Base-by-base conservation (phyloP, 2,329 filamentous ascomycete species). In the Penicillium fuscoglaucum region DNA sequence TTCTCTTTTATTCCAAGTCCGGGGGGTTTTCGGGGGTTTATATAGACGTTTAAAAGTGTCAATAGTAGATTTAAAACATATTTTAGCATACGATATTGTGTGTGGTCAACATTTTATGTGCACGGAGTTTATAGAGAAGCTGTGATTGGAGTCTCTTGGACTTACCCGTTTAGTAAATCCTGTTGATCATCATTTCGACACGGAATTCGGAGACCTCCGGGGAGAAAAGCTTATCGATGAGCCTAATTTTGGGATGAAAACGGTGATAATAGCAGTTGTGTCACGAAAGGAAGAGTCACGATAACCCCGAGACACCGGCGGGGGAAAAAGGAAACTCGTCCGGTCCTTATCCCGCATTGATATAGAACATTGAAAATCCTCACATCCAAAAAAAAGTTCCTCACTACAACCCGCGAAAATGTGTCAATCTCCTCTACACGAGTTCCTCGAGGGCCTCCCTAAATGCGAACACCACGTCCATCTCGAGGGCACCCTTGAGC, bases 401-500 rank as follows among this genome's bases (percentile, higher is more conserved):
- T 39, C 19, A 17, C 28, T 46, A 5, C 24, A 46, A 53, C 21
- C 31, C 46, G 63, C 46, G 13, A 87, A 37, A 10, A 88, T 87
- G 84, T 87, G 84, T 73, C 77, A 83, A 67, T 76, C 78, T 37
- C 66, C 76, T 15, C 74, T 85, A 52, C 85, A 87, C 74, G 72
- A 79, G 43, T 86, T 90, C 71, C 80, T 92, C 39, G 74, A 78
- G 52, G 81, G 82, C 33, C 82, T 93, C 31, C 90, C 90, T 62
- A 93, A 93, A 79, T 90, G 87, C 76, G 90, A 93, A 73, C 90
- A 92, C 70, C 90, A 93, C 75, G 83, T 93, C 54, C 90, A 93
- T 71, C 81, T 93, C 35, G 90, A 93, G 74, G 90, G 90, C 55
- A 87, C 88, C 13, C 81, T 93, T 39, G 86, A 87, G 41, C 88